A percentile compares a stretch with the other conserved stretches of the same genome.
phyloP scores from a whole-genome alignment of 2,329 filamentous ascomycete species.

The Paecilomyces sp. region DNA sequence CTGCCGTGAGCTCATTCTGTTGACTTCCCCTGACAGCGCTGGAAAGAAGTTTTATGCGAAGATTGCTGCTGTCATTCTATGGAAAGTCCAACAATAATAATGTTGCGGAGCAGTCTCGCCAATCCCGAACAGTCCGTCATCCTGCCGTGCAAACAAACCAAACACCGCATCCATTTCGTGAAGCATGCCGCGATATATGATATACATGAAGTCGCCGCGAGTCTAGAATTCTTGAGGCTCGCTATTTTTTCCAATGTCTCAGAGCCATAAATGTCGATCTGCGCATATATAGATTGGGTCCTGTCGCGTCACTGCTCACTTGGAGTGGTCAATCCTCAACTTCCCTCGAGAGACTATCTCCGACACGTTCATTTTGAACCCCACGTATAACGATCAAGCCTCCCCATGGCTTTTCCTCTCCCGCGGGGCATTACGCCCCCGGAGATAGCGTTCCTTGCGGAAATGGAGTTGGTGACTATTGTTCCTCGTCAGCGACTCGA shows the following conservation, averaged over 20 bases:
- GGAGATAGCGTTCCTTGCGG: conserved; percentile 89
- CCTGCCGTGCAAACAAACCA: conserved; percentile 24
- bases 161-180: conserved; percentile 15
- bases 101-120: conserved; percentile 1
- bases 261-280: background rate
- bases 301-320: background rate
- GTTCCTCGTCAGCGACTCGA: conserved; percentile 88
- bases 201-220: background rate
- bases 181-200: conserved; percentile 5
- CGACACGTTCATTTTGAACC: background rate
- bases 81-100: background rate
- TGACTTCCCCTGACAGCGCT: background rate
- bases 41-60: background rate
- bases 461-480: conserved; percentile 94
- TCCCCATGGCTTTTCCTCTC: conserved; percentile 54
- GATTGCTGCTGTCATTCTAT: background rate
- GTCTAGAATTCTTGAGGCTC: background rate
- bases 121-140: conserved; percentile 10
- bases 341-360: background rate
- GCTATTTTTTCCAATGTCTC: background rate
- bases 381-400: conserved; percentile 2
- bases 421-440: conserved; percentile 67
- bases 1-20: conserved; percentile 23
- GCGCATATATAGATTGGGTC: background rate
- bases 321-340: background rate